Evolutionary conservation across 2,329 filamentous ascomycete species (phyloP).

Genomic region (Colletotrichum sp.): DNA sequence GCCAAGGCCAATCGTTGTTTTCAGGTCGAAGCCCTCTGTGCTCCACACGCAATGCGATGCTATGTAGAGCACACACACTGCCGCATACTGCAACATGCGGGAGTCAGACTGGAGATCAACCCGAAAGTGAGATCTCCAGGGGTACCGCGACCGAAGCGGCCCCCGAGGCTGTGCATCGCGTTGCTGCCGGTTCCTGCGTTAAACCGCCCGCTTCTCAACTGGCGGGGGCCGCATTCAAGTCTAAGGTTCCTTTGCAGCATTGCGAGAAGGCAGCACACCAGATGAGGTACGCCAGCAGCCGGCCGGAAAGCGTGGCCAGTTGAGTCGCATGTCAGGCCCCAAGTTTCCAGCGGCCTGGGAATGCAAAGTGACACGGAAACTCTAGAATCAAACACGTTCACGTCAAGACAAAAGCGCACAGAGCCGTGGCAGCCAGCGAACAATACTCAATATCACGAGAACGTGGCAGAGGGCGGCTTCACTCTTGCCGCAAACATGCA

Average conservation of each 20-base stretch:
- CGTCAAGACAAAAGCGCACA: not conserved
- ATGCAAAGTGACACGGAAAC: not conserved
- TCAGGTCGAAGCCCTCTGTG: constrained; percentile 8
- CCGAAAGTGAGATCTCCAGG: constrained; percentile 6
- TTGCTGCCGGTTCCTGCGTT: not conserved
- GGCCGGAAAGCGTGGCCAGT: not conserved
- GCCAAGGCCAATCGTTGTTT: constrained; percentile 18
- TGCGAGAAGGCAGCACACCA: not conserved
- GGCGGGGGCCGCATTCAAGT: not conserved
- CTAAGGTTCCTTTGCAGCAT: not conserved
- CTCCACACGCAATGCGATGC: constrained; percentile 2
- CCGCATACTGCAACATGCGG: not conserved
- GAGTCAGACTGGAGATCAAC: not conserved
- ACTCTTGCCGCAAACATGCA: constrained; percentile 1
- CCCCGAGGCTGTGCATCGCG: not conserved
- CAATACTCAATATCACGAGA: not conserved
- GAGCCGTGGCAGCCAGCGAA: not conserved
- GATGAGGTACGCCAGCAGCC: not conserved
- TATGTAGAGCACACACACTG: not conserved
- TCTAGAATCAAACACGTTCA: not conserved
- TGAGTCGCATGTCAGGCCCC: not conserved
- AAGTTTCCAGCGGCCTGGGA: not conserved
- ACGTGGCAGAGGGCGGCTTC: constrained; percentile 6
- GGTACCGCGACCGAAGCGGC: constrained; percentile 1
- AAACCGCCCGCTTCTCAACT: not conserved